Conservation (phyloP, 176 grass and related monocot genomes). For the Eremochloa ophiuroides region DNA sequence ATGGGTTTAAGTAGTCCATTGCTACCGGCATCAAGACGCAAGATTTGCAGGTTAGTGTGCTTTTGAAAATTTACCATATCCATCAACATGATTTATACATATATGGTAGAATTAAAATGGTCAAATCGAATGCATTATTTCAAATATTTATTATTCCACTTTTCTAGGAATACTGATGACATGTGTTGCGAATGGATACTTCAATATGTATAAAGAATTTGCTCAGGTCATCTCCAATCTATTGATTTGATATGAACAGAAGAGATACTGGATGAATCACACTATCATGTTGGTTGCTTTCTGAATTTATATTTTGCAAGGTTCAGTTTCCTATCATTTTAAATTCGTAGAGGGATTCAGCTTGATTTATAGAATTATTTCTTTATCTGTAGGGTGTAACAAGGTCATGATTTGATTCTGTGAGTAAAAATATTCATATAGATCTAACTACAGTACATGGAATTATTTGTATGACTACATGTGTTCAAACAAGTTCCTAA, state of each 20-base stretch:
- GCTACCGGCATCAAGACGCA: slow-evolving; percentile 94
- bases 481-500: too few species aligned
- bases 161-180: background rate
- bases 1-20: slow-evolving; percentile 82
- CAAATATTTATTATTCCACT: background rate
- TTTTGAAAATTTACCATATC: background rate
- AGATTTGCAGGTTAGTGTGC: slow-evolving; percentile 70
- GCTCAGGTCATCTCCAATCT: background rate
- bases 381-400: too few species aligned
- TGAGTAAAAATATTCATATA: too few species aligned
- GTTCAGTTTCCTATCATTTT: background rate
- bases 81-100: background rate
- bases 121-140: background rate
- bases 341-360: background rate
- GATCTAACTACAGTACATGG: too few species aligned
- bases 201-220: background rate
- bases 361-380: background rate
- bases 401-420: too few species aligned
- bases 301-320: background rate
- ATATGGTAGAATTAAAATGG: background rate
- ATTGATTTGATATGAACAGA: background rate
- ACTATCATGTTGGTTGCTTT: background rate
- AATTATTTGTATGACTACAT: too few species aligned
- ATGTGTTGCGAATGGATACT: background rate
- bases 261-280: background rate